phyloP scores from a whole-genome alignment of 331 rosid species.

The Malus hybrid region DNA sequence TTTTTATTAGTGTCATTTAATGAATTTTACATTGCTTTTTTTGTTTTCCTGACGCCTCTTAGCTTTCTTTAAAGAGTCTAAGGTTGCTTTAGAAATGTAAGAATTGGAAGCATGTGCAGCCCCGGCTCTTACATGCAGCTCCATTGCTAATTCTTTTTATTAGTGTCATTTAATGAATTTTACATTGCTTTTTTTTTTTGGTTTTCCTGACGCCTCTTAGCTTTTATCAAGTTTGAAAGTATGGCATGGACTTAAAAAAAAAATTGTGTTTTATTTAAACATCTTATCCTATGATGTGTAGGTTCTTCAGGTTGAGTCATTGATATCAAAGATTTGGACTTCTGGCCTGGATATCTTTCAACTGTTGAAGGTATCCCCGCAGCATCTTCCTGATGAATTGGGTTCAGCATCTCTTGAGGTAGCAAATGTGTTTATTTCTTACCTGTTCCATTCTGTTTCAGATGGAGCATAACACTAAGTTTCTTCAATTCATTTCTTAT shows the following conservation, averaged over 20 bases:
- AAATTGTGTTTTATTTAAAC: constrained; percentile 14
- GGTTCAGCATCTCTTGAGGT: constrained; percentile 60
- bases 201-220: background rate
- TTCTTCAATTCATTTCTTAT: background rate
- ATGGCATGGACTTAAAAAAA: background rate
- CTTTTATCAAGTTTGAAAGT: background rate
- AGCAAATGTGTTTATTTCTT: constrained; percentile 10
- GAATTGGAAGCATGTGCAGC: background rate
- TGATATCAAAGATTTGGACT: constrained; percentile 45
- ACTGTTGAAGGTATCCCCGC: constrained; percentile 49
- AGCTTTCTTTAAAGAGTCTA: background rate
- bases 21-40: background rate
- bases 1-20: background rate
- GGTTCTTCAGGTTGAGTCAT: constrained; percentile 67
- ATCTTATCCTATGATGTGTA: constrained; percentile 28
- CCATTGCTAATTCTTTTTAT: background rate
- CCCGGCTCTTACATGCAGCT: background rate
- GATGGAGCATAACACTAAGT: background rate
- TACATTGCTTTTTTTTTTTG: background rate
- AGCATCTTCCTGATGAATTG: constrained; percentile 46
- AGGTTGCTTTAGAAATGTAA: background rate
- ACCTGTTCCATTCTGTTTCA: background rate
- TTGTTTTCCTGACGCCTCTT: background rate
- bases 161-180: background rate
- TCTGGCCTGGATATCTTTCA: constrained; percentile 45